These are phyloP conservation scores for Aspergillus nidulans DNA, from an alignment of 495 filamentous ascomycete genomes.

Conservation along the genomic window DNA sequence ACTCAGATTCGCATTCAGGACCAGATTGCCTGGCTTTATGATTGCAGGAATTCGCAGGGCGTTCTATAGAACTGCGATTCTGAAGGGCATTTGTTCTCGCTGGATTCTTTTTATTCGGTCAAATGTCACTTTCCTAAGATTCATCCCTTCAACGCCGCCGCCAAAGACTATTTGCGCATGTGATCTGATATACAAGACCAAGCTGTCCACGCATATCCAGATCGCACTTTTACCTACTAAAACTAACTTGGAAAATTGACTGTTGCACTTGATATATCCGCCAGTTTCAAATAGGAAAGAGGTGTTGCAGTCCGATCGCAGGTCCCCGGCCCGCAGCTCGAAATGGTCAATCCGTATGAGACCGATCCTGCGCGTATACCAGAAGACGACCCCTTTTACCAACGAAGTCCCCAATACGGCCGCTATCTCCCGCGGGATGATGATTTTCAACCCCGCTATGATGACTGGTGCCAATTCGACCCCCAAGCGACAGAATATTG, in stretches of 20 bases:
- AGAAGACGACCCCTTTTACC: slow-evolving; percentile 34
- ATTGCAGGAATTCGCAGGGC: neutral
- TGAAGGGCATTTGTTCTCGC: neutral
- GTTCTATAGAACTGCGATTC: neutral
- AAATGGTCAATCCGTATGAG: slow-evolving; percentile 32
- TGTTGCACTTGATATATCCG: neutral
- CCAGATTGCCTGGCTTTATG: slow-evolving; percentile 5
- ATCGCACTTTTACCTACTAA: neutral
- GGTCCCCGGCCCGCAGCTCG: slow-evolving; percentile 5
- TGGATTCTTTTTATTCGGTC: neutral
- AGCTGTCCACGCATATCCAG: neutral
- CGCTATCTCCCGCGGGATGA: slow-evolving; percentile 35
- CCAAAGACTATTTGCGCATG: slow-evolving; percentile 26
- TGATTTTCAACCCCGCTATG: slow-evolving; percentile 37
- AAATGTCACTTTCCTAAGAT: neutral
- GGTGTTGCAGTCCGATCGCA: neutral
- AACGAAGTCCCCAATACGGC: slow-evolving; percentile 37
- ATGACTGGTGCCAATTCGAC: slow-evolving; percentile 33
- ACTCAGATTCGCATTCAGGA: slow-evolving; percentile 10
- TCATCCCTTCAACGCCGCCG: neutral
- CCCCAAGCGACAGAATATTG: slow-evolving; percentile 30
- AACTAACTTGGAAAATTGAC: neutral
- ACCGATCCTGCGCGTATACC: slow-evolving; percentile 30
- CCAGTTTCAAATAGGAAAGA: neutral
- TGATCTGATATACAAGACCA: slow-evolving; percentile 13